These are phyloP conservation scores for Kurtzmaniella quercitrusa DNA, from an alignment of 1,139 yeast genomes.

Conservation along the genomic window DNA sequence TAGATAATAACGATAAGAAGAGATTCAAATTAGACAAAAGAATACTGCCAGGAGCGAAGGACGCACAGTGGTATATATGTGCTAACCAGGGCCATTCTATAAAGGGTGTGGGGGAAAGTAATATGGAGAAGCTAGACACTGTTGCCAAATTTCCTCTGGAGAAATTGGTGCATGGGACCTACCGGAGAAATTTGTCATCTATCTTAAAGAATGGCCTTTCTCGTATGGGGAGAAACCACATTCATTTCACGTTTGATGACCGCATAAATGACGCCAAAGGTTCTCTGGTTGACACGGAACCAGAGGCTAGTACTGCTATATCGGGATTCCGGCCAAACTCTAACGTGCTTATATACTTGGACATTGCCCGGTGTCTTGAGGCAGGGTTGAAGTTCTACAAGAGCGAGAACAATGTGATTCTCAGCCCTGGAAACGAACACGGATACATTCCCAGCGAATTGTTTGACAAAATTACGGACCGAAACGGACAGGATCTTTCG, in stretches of 20 bases:
- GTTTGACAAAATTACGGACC: slow-evolving; percentile 36
- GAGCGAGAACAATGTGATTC: slow-evolving; percentile 71
- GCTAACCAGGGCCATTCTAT: slow-evolving; percentile 95
- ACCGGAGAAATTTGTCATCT: slow-evolving; percentile 36
- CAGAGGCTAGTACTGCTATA: slow-evolving; percentile 31
- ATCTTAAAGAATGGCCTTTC: slow-evolving; percentile 58
- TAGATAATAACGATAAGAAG: slow-evolving; percentile 61
- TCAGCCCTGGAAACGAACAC: slow-evolving; percentile 55
- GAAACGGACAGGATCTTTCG: slow-evolving; percentile 6
- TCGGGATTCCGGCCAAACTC: slow-evolving; percentile 72
- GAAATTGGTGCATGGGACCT: slow-evolving; percentile 77
- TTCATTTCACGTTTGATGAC: slow-evolving; percentile 54
- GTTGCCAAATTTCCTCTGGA: slow-evolving; percentile 30
- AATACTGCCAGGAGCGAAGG: slow-evolving; percentile 2
- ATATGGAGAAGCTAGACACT: slow-evolving; percentile 26
- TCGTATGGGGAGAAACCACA: slow-evolving; percentile 74
- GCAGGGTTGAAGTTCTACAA: slow-evolving; percentile 53
- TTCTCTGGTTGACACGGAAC: too few species aligned
- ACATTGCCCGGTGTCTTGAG: slow-evolving; percentile 42
- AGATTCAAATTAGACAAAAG: slow-evolving; percentile 46
- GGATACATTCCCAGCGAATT: slow-evolving; percentile 49
- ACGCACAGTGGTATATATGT: slow-evolving; percentile 45
- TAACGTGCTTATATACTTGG: slow-evolving; percentile 59
- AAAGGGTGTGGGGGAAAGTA: slow-evolving; percentile 34
- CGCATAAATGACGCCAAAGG: slow-evolving; percentile 13